Evolutionary conservation across 305 asterid genomes (phyloP).

Genomic region (Solanum aculeatissimum): DNA sequence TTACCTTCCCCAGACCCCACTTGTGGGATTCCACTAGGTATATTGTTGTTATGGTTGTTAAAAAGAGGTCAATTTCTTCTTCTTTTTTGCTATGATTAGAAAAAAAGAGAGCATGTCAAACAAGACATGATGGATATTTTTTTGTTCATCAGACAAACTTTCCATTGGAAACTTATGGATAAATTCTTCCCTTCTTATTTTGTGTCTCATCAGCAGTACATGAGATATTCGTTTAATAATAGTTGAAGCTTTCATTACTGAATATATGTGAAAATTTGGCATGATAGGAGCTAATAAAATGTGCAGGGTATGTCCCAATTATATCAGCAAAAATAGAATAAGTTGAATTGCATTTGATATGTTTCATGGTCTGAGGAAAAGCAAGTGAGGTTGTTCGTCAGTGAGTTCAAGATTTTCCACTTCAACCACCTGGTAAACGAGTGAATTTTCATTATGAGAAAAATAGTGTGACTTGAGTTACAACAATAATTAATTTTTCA

Average conservation of each 20-base stretch:
- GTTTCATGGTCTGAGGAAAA: slow-evolving; percentile 15
- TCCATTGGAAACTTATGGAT: background rate
- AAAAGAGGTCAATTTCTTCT: background rate
- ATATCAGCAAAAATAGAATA: background rate
- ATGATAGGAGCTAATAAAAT: background rate
- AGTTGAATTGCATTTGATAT: background rate
- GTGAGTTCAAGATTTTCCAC: slow-evolving; percentile 16
- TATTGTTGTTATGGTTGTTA: too few species aligned
- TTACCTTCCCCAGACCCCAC: too few species aligned
- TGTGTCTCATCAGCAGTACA: background rate
- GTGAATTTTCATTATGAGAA: background rate
- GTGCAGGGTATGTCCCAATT: background rate
- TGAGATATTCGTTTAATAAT: background rate
- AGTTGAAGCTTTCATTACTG: background rate
- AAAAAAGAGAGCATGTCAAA: background rate
- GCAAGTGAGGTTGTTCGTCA: slow-evolving; percentile 24
- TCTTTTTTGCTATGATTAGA: background rate
- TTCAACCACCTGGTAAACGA: slow-evolving; percentile 32
- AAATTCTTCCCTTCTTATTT: background rate
- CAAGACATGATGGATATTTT: background rate
- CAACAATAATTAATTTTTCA: background rate
- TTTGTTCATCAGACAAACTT: background rate
- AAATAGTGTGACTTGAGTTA: background rate
- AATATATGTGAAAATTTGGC: background rate
- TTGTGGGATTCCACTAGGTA: too few species aligned